Evolutionary conservation across 164 flowering plant species (phyloP).

Genomic region (Buxus sempervirens): DNA sequence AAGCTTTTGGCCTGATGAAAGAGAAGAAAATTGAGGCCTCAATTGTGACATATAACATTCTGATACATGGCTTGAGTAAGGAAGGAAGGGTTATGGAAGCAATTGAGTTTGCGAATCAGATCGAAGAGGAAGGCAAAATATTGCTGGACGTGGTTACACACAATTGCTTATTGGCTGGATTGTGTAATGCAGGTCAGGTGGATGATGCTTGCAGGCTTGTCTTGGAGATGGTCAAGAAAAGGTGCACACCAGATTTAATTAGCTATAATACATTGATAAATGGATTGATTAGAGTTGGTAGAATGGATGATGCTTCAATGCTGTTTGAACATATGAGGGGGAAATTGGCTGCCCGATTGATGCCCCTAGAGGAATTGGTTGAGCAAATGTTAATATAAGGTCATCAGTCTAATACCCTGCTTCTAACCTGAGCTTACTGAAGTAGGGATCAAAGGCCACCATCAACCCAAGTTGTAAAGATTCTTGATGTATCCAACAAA

Average conservation of each 20-base stretch:
- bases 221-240: conserved; percentile 14
- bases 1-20: conserved; percentile 16
- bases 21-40: conserved; percentile 21
- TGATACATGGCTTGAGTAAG: conserved; percentile 21
- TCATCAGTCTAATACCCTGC: too few relatives aligned
- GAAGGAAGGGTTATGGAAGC: conserved; percentile 16
- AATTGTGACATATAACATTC: conserved; percentile 20
- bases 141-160: conserved; percentile 18
- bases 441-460: too few relatives aligned
- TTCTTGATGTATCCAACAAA: too few relatives aligned
- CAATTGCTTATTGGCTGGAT: conserved; percentile 14
- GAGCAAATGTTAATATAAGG: conserved; percentile 15
- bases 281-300: conserved; percentile 19
- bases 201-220: conserved; percentile 17
- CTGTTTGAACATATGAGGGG: conserved; percentile 21
- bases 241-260: conserved; percentile 19
- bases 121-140: conserved; percentile 4
- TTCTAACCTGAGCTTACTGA: too few relatives aligned
- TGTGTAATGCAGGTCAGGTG: conserved; percentile 11
- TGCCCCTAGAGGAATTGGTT: conserved; percentile 11
- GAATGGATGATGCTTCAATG: conserved; percentile 15
- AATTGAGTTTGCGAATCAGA: conserved; percentile 12
- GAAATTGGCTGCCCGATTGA: conserved; percentile 11
- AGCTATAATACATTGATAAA: conserved; percentile 24
- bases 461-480: too few relatives aligned